phyloP scores from a whole-genome alignment of 495 filamentous ascomycete species.

The Delitschia confertaspora region DNA sequence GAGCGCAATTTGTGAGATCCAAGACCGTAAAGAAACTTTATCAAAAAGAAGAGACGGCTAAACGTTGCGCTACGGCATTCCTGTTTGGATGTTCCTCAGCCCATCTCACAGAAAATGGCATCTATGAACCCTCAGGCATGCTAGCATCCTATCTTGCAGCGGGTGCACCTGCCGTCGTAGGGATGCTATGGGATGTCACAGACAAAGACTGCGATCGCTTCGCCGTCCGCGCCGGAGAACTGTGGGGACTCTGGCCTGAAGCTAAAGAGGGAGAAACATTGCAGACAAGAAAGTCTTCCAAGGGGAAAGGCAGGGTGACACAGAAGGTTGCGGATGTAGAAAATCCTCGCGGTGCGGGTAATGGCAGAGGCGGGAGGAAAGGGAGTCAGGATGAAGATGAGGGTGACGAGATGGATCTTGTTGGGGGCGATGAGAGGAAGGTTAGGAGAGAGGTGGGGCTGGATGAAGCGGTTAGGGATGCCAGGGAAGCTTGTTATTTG shows the following conservation, averaged over 20 bases:
- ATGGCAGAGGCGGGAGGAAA: slow-evolving; percentile 3
- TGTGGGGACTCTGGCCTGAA: slow-evolving; percentile 62
- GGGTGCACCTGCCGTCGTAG: slow-evolving; percentile 63
- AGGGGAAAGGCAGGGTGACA: slow-evolving; percentile 29
- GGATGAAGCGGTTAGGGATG: slow-evolving; percentile 68
- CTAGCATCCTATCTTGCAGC: slow-evolving; percentile 86
- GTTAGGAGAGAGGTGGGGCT: slow-evolving; percentile 39
- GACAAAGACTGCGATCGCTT: slow-evolving; percentile 95
- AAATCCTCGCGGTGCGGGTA: slow-evolving; percentile 3
- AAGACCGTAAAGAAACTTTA: slow-evolving; percentile 69
- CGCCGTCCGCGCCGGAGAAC: slow-evolving; percentile 61
- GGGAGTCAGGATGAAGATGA: slow-evolving; percentile 7
- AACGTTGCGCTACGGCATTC: slow-evolving; percentile 58
- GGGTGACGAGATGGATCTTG: slow-evolving; percentile 24
- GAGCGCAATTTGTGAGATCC: slow-evolving; percentile 84
- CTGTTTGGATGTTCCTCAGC: slow-evolving; percentile 90
- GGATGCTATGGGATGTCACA: slow-evolving; percentile 94
- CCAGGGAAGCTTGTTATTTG: slow-evolving; percentile 67
- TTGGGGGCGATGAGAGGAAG: slow-evolving; percentile 11
- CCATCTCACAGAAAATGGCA: slow-evolving; percentile 64
- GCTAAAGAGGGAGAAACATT: slow-evolving; percentile 21
- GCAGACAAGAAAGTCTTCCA: slow-evolving; percentile 28
- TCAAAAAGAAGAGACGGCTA: not conserved
- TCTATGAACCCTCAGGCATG: slow-evolving; percentile 82
- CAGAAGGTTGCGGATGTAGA: slow-evolving; percentile 20